Conservation (phyloP, 805 yeast species). For the Saccharomycopsis oosterbeekiorum region DNA sequence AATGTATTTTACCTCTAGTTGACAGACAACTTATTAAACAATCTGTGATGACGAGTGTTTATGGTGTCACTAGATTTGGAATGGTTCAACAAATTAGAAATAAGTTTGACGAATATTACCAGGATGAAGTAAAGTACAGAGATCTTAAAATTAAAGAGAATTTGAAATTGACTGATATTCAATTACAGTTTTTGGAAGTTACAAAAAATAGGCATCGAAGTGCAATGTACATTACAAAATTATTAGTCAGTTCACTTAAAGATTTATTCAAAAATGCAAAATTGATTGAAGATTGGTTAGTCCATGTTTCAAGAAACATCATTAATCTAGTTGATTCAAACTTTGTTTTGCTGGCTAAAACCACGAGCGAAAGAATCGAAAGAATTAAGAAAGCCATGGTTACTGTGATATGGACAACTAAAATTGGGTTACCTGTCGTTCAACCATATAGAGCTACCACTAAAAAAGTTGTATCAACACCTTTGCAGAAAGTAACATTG, state of each 20-base stretch:
- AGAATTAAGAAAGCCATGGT: neutral
- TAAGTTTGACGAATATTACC: constrained; percentile 1
- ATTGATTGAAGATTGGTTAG: constrained; percentile 6
- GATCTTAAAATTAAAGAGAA: neutral
- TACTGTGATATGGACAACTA: constrained; percentile 2
- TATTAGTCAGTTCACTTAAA: neutral
- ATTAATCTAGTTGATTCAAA: neutral
- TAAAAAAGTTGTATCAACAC: neutral
- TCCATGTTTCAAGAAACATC: neutral
- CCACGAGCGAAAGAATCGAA: neutral
- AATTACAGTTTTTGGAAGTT: neutral
- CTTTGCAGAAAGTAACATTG: constrained; percentile 1
- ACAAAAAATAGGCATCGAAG: neutral
- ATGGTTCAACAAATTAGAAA: neutral
- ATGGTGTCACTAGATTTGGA: constrained; percentile 28
- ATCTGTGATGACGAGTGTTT: constrained; percentile 56
- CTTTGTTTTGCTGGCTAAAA: neutral
- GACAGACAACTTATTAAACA: constrained; percentile 44
- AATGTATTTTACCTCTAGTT: constrained; percentile 30
- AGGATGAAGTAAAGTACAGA: neutral
- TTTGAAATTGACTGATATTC: neutral
- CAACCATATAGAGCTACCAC: neutral
- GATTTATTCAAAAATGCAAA: constrained; percentile 2
- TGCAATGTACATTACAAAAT: neutral
- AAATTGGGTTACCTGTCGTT: constrained; percentile 4